Conservation (phyloP, 1,139 yeast species). For the Yamadazyma taylorii region DNA sequence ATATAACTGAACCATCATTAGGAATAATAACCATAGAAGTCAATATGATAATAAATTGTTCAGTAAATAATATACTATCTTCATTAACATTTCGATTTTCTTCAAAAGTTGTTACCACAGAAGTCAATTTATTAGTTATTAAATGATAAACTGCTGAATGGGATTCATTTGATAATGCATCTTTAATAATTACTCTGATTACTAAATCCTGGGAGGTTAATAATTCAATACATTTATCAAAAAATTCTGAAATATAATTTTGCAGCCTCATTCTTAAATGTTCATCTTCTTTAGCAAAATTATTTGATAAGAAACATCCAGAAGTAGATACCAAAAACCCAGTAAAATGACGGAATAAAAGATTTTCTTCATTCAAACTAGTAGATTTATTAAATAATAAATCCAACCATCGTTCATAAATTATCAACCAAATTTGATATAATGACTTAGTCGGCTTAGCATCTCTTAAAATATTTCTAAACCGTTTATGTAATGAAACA, state of each 20-base stretch:
- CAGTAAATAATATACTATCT: constrained; percentile 37
- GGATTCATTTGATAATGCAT: constrained; percentile 46
- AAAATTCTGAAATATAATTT: constrained; percentile 40
- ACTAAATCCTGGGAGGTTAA: constrained; percentile 52
- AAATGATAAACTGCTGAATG: constrained; percentile 44
- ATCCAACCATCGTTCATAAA: constrained; percentile 56
- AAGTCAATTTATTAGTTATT: constrained; percentile 33
- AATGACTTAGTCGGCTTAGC: constrained; percentile 61
- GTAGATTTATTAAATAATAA: constrained; percentile 26
- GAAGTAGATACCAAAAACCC: constrained; percentile 62
- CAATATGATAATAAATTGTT: constrained; percentile 39
- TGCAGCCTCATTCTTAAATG: constrained; percentile 28
- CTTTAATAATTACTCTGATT: constrained; percentile 47
- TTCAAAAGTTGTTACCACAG: constrained; percentile 24
- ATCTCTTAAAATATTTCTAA: constrained; percentile 56
- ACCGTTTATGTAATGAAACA: constrained; percentile 71
- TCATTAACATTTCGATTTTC: constrained; percentile 28
- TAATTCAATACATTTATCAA: constrained; percentile 51
- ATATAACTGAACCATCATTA: constrained; percentile 40
- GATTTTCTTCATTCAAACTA: constrained; percentile 29
- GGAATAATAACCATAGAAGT: constrained; percentile 37
- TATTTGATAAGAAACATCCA: constrained; percentile 49
- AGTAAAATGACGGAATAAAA: constrained; percentile 58
- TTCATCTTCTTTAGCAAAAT: constrained; percentile 25
- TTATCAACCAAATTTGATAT: constrained; percentile 59